phyloP scores from a whole-genome alignment of 164 flowering plant species.

The Stephania yunnanensis region DNA sequence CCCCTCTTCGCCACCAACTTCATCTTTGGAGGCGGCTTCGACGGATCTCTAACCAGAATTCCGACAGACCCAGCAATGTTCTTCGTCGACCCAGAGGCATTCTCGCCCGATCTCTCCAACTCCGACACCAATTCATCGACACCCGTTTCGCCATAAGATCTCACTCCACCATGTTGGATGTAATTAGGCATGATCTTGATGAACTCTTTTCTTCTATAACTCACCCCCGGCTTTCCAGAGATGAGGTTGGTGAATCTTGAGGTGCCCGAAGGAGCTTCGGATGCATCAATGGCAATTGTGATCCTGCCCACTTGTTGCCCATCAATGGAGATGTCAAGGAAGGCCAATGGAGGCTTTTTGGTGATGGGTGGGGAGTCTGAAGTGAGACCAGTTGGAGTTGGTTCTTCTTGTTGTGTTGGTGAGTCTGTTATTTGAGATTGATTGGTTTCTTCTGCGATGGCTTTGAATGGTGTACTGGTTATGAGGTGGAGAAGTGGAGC shows the following conservation, averaged over 20 bases:
- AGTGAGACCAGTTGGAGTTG: not conserved
- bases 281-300: slow-evolving; percentile 49
- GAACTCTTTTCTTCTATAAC: slow-evolving; percentile 89
- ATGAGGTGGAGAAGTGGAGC: slow-evolving; percentile 36
- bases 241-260: slow-evolving; percentile 56
- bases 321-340: slow-evolving; percentile 70
- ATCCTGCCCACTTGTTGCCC: slow-evolving; percentile 70
- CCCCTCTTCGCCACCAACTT: slow-evolving; percentile 81
- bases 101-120: slow-evolving; percentile 33
- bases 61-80: slow-evolving; percentile 57
- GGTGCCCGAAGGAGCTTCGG: slow-evolving; percentile 44
- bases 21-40: slow-evolving; percentile 69
- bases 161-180: slow-evolving; percentile 81
- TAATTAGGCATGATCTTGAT: slow-evolving; percentile 78
- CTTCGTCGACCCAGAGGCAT: slow-evolving; percentile 44
- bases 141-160: slow-evolving; percentile 53
- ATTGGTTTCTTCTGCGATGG: slow-evolving; percentile 38
- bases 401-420: not conserved
- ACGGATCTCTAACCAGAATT: slow-evolving; percentile 71
- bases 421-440: not conserved
- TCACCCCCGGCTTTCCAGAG: slow-evolving; percentile 66
- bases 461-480: slow-evolving; percentile 25
- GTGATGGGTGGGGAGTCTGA: too few relatives aligned
- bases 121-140: slow-evolving; percentile 31
- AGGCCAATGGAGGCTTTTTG: slow-evolving; percentile 28